Conservation (phyloP, 768 basidiomycete species). For the Clavulina sp. region DNA sequence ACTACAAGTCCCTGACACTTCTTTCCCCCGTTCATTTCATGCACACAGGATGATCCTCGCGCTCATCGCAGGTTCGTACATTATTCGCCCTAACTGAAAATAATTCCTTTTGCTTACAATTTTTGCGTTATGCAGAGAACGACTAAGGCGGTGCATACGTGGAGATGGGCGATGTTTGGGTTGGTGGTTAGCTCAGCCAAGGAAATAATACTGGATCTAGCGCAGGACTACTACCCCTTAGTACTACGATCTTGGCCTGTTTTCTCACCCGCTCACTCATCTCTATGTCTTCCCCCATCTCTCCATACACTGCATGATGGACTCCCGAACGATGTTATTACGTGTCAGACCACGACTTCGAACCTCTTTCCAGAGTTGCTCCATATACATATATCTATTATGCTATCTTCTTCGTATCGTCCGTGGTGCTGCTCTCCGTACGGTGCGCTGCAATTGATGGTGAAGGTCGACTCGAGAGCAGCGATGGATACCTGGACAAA, state of each 20-base stretch:
- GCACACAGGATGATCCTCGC: constrained; percentile 78
- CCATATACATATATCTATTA: background rate
- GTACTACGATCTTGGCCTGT: background rate
- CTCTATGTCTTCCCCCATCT: background rate
- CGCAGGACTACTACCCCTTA: too few relatives aligned
- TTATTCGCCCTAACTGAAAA: too few relatives aligned
- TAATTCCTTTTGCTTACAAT: too few relatives aligned
- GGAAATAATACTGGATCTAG: too few relatives aligned
- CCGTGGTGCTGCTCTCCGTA: too few relatives aligned
- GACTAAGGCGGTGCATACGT: too few relatives aligned
- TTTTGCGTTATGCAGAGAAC: too few relatives aligned
- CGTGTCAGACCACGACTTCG: background rate
- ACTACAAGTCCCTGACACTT: background rate
- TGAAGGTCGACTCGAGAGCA: too few relatives aligned
- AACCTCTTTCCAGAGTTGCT: background rate
- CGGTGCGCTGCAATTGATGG: too few relatives aligned
- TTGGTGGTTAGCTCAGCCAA: too few relatives aligned
- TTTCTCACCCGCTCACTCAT: background rate
- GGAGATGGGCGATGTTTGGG: background rate
- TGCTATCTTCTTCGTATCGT: too few relatives aligned
- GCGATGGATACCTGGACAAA: too few relatives aligned
- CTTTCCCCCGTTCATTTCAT: background rate
- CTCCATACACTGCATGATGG: background rate
- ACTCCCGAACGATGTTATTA: background rate
- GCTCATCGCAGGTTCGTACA: constrained; percentile 41